phyloP scores from a whole-genome alignment of 2,329 filamentous ascomycete species.

The Ophiocordyceps camponoti-floridani region DNA sequence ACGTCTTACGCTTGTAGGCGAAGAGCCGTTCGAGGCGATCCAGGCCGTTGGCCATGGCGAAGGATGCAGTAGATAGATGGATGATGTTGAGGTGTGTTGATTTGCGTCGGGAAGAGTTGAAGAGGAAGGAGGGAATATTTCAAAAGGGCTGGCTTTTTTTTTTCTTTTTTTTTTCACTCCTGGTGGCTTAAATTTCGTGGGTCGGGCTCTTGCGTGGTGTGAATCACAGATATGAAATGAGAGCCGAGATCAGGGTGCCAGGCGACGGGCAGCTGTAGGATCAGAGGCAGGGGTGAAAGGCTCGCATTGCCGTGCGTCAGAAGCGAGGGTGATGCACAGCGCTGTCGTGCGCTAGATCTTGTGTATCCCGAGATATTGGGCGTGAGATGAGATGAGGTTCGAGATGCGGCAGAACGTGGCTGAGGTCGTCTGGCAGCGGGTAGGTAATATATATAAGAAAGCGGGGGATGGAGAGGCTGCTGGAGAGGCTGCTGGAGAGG shows the following conservation, averaged over 20 bases:
- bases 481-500: not conserved
- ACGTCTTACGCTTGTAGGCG: conserved; percentile 21
- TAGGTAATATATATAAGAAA: not conserved
- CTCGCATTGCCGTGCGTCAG: not conserved
- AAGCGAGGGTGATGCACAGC: not conserved
- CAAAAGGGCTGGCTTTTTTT: not conserved
- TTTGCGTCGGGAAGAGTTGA: not conserved
- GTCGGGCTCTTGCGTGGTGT: not conserved
- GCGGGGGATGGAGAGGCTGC: not conserved
- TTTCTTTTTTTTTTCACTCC: too few relatives aligned
- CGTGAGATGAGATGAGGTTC: not conserved
- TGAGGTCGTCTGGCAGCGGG: not conserved
- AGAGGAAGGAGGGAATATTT: not conserved
- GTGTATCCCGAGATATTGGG: not conserved
- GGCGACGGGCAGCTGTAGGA: too few relatives aligned
- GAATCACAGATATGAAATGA: not conserved
- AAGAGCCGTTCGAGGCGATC: conserved; percentile 35
- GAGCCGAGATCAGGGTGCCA: not conserved
- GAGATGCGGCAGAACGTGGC: not conserved
- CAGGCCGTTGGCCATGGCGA: conserved; percentile 28
- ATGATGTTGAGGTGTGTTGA: not conserved
- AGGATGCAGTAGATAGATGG: not conserved
- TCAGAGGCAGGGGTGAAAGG: not conserved
- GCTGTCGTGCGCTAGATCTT: conserved; percentile 1
- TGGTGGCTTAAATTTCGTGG: too few relatives aligned